Conservation (phyloP, 2,329 filamentous ascomycete species). For the Nemania abortiva region DNA sequence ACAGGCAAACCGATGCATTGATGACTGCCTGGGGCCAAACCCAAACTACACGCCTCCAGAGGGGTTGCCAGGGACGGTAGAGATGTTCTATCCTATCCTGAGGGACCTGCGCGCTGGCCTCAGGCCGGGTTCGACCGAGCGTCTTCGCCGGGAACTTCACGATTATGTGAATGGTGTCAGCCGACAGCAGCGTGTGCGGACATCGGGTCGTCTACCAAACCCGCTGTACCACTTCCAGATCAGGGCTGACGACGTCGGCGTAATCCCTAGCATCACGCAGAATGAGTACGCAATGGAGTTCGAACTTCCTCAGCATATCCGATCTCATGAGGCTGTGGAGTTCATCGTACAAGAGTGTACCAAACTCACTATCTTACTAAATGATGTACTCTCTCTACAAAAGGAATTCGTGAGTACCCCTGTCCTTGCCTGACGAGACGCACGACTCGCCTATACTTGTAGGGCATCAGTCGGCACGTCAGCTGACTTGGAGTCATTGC, state of each 20-base stretch:
- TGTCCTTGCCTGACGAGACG: not conserved
- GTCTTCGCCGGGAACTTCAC: slow-evolving; percentile 46
- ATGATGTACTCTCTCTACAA: slow-evolving; percentile 49
- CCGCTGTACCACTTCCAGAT: slow-evolving; percentile 50
- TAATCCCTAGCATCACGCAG: slow-evolving; percentile 49
- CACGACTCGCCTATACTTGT: not conserved
- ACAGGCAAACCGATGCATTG: slow-evolving; percentile 46
- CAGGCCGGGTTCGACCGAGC: slow-evolving; percentile 41
- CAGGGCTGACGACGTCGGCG: slow-evolving; percentile 48
- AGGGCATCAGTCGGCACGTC: slow-evolving; percentile 1
- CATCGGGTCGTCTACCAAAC: slow-evolving; percentile 43
- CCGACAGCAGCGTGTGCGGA: slow-evolving; percentile 47
- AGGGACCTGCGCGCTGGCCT: slow-evolving; percentile 44
- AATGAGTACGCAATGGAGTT: slow-evolving; percentile 51
- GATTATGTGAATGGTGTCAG: slow-evolving; percentile 48
- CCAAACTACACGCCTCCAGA: slow-evolving; percentile 43
- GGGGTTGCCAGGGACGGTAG: slow-evolving; percentile 42
- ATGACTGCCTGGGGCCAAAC: slow-evolving; percentile 46
- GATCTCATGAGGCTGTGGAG: slow-evolving; percentile 48
- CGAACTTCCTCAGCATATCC: slow-evolving; percentile 46
- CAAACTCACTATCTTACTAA: slow-evolving; percentile 46
- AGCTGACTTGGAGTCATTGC: slow-evolving; percentile 19
- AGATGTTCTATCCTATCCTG: slow-evolving; percentile 49
- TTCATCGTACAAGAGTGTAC: slow-evolving; percentile 47
- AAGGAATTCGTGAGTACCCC: slow-evolving; percentile 49